These are phyloP conservation scores for Xerocomellus intermedius DNA, from an alignment of 768 basidiomycete species.

Conservation along the genomic window DNA sequence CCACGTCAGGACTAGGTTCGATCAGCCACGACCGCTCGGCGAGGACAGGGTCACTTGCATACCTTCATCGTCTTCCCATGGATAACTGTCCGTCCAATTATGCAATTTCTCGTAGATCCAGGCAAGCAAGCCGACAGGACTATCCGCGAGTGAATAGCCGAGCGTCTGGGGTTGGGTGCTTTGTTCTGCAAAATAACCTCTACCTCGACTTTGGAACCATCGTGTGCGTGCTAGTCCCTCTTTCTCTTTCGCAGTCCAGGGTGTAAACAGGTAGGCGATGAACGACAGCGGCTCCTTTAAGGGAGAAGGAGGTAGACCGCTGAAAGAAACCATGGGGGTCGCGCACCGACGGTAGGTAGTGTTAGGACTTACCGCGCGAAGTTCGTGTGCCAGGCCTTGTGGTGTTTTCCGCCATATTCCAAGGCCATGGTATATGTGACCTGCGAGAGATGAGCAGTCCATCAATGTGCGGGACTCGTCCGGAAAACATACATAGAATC, in stretches of 20 bases:
- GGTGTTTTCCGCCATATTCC: conserved; percentile 38
- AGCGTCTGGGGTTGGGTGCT: conserved; percentile 50
- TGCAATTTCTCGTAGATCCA: conserved; percentile 58
- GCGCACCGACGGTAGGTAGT: conserved; percentile 8
- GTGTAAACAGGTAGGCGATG: conserved; percentile 27
- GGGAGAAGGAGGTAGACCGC: background rate
- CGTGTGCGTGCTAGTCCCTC: conserved; percentile 18
- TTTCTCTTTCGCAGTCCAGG: conserved; percentile 29
- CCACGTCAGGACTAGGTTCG: conserved; percentile 49
- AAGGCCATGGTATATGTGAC: conserved; percentile 34
- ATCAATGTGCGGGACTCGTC: background rate
- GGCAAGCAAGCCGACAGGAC: conserved; percentile 51
- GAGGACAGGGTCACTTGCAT: conserved; percentile 26
- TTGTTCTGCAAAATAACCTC: conserved; percentile 34
- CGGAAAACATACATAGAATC: conserved; percentile 30
- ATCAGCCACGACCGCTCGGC: background rate
- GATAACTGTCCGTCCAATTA: conserved; percentile 50
- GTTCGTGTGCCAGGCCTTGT: conserved; percentile 54
- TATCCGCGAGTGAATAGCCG: conserved; percentile 55
- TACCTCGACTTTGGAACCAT: conserved; percentile 22
- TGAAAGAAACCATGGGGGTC: conserved; percentile 11
- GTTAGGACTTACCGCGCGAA: too few species aligned
- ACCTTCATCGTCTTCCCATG: conserved; percentile 55
- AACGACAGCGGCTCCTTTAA: conserved; percentile 27
- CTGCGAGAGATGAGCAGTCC: conserved; percentile 16